Evolutionary conservation across 169 alveolate genomes (phyloP), one percentile per base, ranked within the genome.

Genomic region (Eimeria tenella): DNA sequence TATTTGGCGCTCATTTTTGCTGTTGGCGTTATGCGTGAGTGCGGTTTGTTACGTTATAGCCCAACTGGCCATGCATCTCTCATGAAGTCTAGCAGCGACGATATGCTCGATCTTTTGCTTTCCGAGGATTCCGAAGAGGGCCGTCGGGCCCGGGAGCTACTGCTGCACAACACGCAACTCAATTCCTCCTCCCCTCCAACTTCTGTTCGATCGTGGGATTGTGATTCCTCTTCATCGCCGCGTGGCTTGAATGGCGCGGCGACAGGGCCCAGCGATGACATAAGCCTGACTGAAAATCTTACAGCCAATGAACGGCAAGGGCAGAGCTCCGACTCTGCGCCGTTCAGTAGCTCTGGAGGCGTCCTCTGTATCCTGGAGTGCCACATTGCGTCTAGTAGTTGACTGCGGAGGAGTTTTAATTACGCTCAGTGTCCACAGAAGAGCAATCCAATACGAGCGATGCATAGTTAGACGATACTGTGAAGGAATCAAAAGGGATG

Each of bases 11-110:
- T 7, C 21, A 9, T 9, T 74, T 5, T 31, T 23, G 23, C 79
- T 25, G 79, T 8, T 10, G 42, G 71, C 21, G 81, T 0, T 19
- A 9, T 49, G 55, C 71, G 58, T 86, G 60, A 23, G 13, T 49
- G 84, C 84, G 62, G 58, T 74, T 62, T 68, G 70, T 65, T 31
- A 63, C 68, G 6, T 68, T 63, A 55, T 91, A 91, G 94, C 21
- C 94, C 94, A 25, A 91, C 94, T 1, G 94, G 94, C 58, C 94
- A 91, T 49, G 92, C 94, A 11, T 79, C 90, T 53, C 86, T 91
- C 19, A 91, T 91, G 94, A 91, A 91, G 65, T 62, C 84, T 9
- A 91, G 94, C 31, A 91, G 94, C 75, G 94, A 91, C 62, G 94
- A 91, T 42, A 58, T 68, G 86, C 52, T 91, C 15, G 94, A 81